Evolutionary conservation across 1,139 yeast genomes (phyloP), one percentile per base, ranked within the genome.

Genomic region (Nakaseomyces delphensis): DNA sequence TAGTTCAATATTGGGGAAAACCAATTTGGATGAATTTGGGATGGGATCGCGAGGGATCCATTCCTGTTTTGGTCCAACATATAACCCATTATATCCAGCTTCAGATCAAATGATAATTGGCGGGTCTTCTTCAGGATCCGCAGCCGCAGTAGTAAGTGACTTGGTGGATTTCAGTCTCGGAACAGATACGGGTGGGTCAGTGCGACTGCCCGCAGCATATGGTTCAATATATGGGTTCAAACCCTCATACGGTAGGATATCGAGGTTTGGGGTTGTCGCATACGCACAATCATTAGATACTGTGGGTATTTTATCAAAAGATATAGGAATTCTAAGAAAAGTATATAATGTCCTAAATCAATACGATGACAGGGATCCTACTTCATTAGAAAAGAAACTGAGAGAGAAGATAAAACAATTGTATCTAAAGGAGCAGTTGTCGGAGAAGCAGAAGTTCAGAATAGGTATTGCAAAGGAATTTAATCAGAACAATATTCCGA

Each of bases 151-250:
- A 1, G 80, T 89, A 1, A 75, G 80, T 0, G 79, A 67, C 0
- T 57, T 78, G 51, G 83, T 79, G 23, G 84, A 82, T 55, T 79
- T 80, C 46, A 73, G 85, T 1, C 63, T 93, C 35, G 99, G 98
- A 0, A 84, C 97, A 0, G 99, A 91, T 56, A 91, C 99, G 0
- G 99, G 99, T 3, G 99, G 99, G 0, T 86, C 96, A 0, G 86
- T 91, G 1, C 69, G 99, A 46, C 68, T 83, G 18, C 99, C 99
- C 0, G 94, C 95, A 1, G 79, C 95, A 18, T 85, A 83, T 62
- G 82, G 94, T 53, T 84, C 86, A 1, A 72, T 83, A 0, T 66
- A 76, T 36, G 98, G 98, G 0, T 87, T 84, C 66, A 91, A 91
- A 59, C 98, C 98, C 0, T 71, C 93, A 0, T 91, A 91, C 60